Base-by-base conservation (phyloP, 306 rosid genomes). In the Prosopis cineraria region DNA sequence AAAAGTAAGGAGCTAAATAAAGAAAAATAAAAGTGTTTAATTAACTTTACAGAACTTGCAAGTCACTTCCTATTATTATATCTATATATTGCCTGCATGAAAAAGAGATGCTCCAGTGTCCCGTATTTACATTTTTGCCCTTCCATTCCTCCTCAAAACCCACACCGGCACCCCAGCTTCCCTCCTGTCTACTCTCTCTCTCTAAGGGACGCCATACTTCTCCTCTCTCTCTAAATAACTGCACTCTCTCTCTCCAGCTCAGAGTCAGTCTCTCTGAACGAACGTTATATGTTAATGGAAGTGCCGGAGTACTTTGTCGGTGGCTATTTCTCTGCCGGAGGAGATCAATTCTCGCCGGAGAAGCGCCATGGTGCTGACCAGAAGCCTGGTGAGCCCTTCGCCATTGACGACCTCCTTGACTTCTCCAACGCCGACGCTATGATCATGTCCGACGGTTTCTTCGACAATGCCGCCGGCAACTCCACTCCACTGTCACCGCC, bases 391-490 rank as follows among this genome's bases (percentile, higher is more conserved):
- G 99, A 91, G 24, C 80, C 91, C 2, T 95, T 95, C 68, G 83
- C 92, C 79, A 67, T 95, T 12, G 98, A 95, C 74, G 99, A 95
- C 81, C 89, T 95, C 34, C 89, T 93, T 4, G 93, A 95, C 76
- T 89, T 95, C 80, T 95, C 98, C 22, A 86, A 92, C 77, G 98
- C 87, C 19, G 98, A 93, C 52, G 87, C 86, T 13, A 22, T 65
- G 3, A 82, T 93, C 29, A 74, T 85, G 85, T 69, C 94, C 13
- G 93, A 90, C 56, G 86, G 90, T 27, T 87, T 90, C 82, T 84
- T 93, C 24, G 93, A 93, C 71, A 81, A 83, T 60, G 91, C 90
- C 27, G 86, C 93, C 41, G 93, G 91, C 0, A 87, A 77, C 78
- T 91, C 98, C 13, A 64, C 81, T 34, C 98, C 53, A 83, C 87